Base-by-base conservation (phyloP, 1,284 basidiomycete genomes). In the Puccinia coronata region DNA sequence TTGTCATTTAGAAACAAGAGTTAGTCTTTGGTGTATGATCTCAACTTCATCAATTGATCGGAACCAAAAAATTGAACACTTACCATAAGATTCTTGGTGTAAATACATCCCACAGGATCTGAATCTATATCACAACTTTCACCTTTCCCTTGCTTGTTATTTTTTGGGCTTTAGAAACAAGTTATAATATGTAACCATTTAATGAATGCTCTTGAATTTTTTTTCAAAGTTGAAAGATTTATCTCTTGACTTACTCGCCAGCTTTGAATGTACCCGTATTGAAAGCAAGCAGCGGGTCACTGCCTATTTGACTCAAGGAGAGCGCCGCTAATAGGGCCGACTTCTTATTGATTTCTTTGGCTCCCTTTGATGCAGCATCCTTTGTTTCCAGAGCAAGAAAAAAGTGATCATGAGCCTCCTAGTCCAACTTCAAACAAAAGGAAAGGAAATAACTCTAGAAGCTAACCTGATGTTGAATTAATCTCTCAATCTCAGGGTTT, bases 401-500 rank as follows among this genome's bases (percentile, higher is more conserved):
- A 23, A 43, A 41, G 43, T n/a, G n/a, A n/a, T n/a, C n/a, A n/a
- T n/a, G 18, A 12, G 18, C 39, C 20, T 5, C 9, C 16, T 39
- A 0, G n/a, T 4, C 47, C n/a, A 25, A 41, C 39, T 70, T 57
- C 43, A 28, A 61, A 53, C 41, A n/a, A 25, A 61, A n/a, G 16
- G 11, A 23, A 39, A 18, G 20, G 34, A 47, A n/a, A 39, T 16
- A 39, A 12, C 28, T 41, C 16, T 25, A 18, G 41, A n/a, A 47
- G 28, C 55, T 67, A 43, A 80, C 77, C 55, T 80, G 77, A 61
- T 80, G 77, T 39, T 59, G 51, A 31, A 71, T 43, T 23, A 70
- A 28, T 31, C 77, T 47, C 47, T 43, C 36, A 23, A 80, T 80
- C 69, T 71, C 77, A 43, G 47, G 51, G 28, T 61, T 80, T 31